Conservation (phyloP, 192 early-diverging fungal genomes). For the Podila epigama region DNA sequence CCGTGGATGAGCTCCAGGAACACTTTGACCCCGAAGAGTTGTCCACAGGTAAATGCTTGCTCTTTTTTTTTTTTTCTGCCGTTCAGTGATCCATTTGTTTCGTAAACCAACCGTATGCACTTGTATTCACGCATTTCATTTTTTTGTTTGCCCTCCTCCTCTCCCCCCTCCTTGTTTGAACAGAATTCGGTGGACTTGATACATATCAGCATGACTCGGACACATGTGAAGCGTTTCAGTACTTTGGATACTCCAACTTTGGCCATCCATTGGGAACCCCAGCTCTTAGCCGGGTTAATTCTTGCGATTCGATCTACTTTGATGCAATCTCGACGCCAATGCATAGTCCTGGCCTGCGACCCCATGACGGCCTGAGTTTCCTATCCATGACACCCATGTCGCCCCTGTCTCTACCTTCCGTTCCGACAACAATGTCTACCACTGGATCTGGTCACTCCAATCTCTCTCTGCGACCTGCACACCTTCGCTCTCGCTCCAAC, state of each 20-base stretch:
- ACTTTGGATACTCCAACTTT: slow-evolving; percentile 41
- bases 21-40: slow-evolving; percentile 41
- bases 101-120: neutral
- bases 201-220: slow-evolving; percentile 27
- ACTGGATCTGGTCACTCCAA: slow-evolving; percentile 6
- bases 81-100: neutral
- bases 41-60: slow-evolving; percentile 21
- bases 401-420: slow-evolving; percentile 40
- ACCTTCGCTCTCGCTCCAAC: slow-evolving; percentile 31
- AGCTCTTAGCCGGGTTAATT: slow-evolving; percentile 44
- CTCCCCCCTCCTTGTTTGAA: neutral
- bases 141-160: neutral
- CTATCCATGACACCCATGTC: slow-evolving; percentile 48
- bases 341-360: slow-evolving; percentile 39
- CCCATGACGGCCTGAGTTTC: slow-evolving; percentile 43
- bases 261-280: slow-evolving; percentile 32
- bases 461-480: slow-evolving; percentile 6
- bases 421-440: no score
- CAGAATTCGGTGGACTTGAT: slow-evolving; percentile 44
- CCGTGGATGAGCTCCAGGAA: slow-evolving; percentile 36
- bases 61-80: neutral
- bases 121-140: no score
- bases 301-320: slow-evolving; percentile 47
- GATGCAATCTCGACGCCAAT: slow-evolving; percentile 37
- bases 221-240: slow-evolving; percentile 39